phyloP scores from a whole-genome alignment of 352 stramenopile genomes.

The Plasmopara viticola region DNA sequence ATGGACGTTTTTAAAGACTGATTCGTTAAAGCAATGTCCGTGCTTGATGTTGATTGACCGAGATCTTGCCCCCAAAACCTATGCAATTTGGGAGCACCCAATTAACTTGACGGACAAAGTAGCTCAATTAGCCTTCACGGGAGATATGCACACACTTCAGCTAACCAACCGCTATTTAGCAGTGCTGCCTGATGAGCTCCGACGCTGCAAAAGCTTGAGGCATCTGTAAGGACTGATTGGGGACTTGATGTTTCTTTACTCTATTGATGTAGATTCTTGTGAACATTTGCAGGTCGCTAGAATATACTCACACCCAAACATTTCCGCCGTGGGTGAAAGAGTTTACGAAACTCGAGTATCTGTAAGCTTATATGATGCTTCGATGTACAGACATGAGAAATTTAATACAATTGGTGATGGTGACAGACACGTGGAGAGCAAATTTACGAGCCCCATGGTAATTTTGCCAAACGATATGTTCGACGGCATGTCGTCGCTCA shows the following conservation, averaged over 20 bases:
- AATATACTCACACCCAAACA: slow-evolving; percentile 13
- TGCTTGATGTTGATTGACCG: too few species aligned
- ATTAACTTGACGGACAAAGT: slow-evolving; percentile 28
- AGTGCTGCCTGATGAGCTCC: not conserved
- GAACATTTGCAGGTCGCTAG: slow-evolving; percentile 5
- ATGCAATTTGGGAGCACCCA: slow-evolving; percentile 25
- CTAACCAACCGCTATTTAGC: slow-evolving; percentile 29
- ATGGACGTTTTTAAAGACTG: too few species aligned
- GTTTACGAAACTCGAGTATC: slow-evolving; percentile 22
- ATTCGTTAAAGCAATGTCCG: too few species aligned
- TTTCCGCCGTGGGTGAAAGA: slow-evolving; percentile 9
- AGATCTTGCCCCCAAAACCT: too few species aligned
- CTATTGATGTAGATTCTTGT: too few species aligned
- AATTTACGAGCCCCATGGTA: slow-evolving; percentile 1
- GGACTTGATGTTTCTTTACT: too few species aligned
- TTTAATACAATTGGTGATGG: not conserved
- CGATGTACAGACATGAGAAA: too few species aligned
- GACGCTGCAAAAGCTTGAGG: not conserved
- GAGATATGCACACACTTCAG: slow-evolving; percentile 16
- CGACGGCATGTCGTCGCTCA: slow-evolving; percentile 27
- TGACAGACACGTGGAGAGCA: slow-evolving; percentile 1
- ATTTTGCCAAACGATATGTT: slow-evolving; percentile 28
- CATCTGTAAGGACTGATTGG: not conserved
- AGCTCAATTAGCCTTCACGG: slow-evolving; percentile 11
- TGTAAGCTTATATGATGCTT: slow-evolving; percentile 9